Evolutionary conservation across 768 basidiomycete genomes (phyloP), one percentile per base, ranked within the genome.

Genomic region (Dentipellis fragilis): DNA sequence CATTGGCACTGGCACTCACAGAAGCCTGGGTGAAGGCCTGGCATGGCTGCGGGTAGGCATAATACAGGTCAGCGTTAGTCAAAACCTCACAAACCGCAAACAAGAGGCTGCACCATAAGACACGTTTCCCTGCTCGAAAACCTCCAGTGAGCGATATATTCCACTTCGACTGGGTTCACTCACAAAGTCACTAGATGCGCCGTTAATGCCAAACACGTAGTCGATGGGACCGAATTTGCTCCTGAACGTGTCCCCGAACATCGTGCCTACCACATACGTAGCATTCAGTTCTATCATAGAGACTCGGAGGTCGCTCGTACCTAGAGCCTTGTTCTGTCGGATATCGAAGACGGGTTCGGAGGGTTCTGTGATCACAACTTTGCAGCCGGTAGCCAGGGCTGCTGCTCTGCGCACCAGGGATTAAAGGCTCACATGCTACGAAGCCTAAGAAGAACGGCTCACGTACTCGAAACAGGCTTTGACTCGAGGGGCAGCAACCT

Each of bases 121-220:
- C 22, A 91, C 73, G 64, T 89, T 88, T 22, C 86, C 86, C 86
- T 87, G 51, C 19, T 4, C 47, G 11, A 49, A 52, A 10, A 50
- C 51, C 12, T 49, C 34, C 17, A 6, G 54, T 10, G 23, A 17
- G 59, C 38, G 52, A 19, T 17, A 37, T 4, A 37, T 36, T 29
- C 21, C 2, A 39, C 10, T 55, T n/a, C 17, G 8, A 34, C 3
- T 29, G 29, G 29, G 29, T 29, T 29, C 29, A 71, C 85, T 72
- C 62, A 89, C 89, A 59, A 92, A 91, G 65, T 91, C 89, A 2
- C 89, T 91, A 4, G 87, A 91, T 11, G 87, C 89, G 47, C 75
- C 76, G 5, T 72, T 69, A 61, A 85, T 85, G 46, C 87, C 83
- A 75, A 80, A 83, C 57, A 79, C 76, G 62, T 82, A 79, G 64